Evolutionary conservation across 352 stramenopile species (phyloP), one percentile per base, ranked within the genome.

Genomic region (Phytophthora fragariae): DNA sequence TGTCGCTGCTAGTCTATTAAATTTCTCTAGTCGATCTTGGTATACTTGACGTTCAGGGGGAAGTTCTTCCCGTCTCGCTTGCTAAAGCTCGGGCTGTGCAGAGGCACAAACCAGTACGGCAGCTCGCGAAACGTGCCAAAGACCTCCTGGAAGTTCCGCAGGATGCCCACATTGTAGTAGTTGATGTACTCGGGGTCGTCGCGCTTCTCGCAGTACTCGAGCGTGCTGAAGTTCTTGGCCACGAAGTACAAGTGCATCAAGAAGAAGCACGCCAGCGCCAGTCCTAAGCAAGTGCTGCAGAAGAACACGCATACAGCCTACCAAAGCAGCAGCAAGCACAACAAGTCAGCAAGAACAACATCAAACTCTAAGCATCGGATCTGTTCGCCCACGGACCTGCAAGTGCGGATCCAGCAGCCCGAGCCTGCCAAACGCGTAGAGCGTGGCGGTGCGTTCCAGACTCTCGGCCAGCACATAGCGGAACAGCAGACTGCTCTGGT

Each of bases 121-220:
- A 90, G 57, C 64, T 93, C 85, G 3, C 58, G 59, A 35, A 82
- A 86, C 14, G 84, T 85, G 8, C 90, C 90, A 27, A 96, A 89
- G 10, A 96, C 84, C 73, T 93, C 83, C 65, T 92, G 80, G 33
- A 95, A 68, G 73, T 97, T 97, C 60, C 72, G 72, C 21, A 89
- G n/a, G 3, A 94, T 61, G 37, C 90, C 88, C 37, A 95, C 50
- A 64, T 94, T 82, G 64, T 86, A 97, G 74, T 88, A 92, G 57
- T 97, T 94, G 64, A 94, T 72, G 69, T 89, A 95, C 35, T 86
- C 81, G n/a, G 82, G 80, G 31, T 94, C 77, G 15, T 87, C 79
- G 27, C 88, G 87, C 70, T 97, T 97, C 70, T 97, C 90, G 62
- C 84, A 95, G 67, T 92, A 95, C 79, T 97, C 90, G 50, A 97